Percentiles rank a stretch among this genome's conserved stretches.
These are phyloP conservation scores for Colletotrichum orbiculare DNA, from an alignment of 2,329 filamentous ascomycete species.

Conservation along the genomic window DNA sequence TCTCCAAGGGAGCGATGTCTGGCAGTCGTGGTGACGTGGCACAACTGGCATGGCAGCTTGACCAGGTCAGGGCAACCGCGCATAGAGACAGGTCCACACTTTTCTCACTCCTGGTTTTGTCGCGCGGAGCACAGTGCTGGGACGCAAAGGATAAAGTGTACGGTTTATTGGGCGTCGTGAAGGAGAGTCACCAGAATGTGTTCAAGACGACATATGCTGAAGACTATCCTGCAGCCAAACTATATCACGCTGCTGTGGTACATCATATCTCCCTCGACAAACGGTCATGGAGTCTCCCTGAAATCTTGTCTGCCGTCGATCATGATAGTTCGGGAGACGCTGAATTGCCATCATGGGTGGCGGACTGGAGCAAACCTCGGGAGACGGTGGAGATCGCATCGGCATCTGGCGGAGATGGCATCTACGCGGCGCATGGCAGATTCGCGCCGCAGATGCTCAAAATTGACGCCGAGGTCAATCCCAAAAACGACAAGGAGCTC, in stretches of 20 bases:
- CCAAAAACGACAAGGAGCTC: background rate
- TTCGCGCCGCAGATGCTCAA: background rate
- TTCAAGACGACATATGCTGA: constrained; percentile 12
- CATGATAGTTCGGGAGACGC: constrained; percentile 1
- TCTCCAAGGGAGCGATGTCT: background rate
- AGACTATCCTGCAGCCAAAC: background rate
- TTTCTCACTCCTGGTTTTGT: background rate
- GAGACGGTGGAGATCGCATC: constrained; percentile 1
- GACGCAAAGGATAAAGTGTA: constrained; percentile 25
- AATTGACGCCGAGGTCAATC: background rate
- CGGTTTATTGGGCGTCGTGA: constrained; percentile 14
- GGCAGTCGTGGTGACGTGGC: constrained; percentile 1
- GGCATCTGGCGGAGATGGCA: background rate
- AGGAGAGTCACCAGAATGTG: background rate
- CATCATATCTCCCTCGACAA: background rate
- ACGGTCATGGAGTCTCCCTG: background rate
- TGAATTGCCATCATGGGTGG: constrained; percentile 27
- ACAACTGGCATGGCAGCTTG: constrained; percentile 12
- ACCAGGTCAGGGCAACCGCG: background rate
- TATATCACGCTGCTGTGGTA: background rate
- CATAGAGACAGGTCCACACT: background rate
- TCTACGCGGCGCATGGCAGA: background rate
- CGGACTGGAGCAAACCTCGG: constrained; percentile 26
- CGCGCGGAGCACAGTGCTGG: constrained; percentile 10
- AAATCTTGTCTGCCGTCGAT: constrained; percentile 6